Base-by-base conservation (phyloP, 495 filamentous ascomycete genomes). In the Podospora sp. region DNA sequence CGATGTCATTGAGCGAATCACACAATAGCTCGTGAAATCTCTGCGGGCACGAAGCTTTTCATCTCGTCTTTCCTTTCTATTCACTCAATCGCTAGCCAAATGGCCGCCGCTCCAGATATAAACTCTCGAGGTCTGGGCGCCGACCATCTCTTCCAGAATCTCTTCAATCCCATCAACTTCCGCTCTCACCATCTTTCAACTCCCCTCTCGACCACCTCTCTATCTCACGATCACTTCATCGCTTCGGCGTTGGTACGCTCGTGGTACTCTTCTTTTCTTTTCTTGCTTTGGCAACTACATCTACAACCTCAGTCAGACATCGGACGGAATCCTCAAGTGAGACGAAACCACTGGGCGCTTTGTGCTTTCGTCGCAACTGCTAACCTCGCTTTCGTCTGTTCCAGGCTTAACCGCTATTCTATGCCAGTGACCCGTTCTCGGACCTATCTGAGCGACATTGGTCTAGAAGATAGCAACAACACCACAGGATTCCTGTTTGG, bases 401-500 rank as follows among this genome's bases (percentile, higher is more conserved):
- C 40, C 63, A 94, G 91, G 63, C 83, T 89, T 61, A 93, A 96
- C 74, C 89, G 93, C 52, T 93, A 94, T 76, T 96, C 93, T 9
- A 93, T 97, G 91, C 93, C 93, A 8, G 88, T 91, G 27, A 90
- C 88, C 58, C 87, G 86, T 68, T 86, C 83, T 68, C 85, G 91
- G 51, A 83, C 82, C 26, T 88, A 89, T 52, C 72, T 83, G 67
- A 76, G 79, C 68, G 84, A 86, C 46, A 82, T 80, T 36, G 83
- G 81, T 33, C 87, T 87, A 69, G 93, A 86, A 87, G 56, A 90
- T 90, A 79, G 72, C 62, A 75, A 76, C 66, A 91, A 95, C 73
- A 92, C 90, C 7, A 84, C 92, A 16, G 88, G 89, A 52, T 96
- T 93, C 73, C 81, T 97, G 9, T 96, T 97, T 71, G 90, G 89